A percentile compares a stretch with the other conserved stretches of the same genome.
Conservation (phyloP, 768 basidiomycete species). For the Phylloporus sp. region DNA sequence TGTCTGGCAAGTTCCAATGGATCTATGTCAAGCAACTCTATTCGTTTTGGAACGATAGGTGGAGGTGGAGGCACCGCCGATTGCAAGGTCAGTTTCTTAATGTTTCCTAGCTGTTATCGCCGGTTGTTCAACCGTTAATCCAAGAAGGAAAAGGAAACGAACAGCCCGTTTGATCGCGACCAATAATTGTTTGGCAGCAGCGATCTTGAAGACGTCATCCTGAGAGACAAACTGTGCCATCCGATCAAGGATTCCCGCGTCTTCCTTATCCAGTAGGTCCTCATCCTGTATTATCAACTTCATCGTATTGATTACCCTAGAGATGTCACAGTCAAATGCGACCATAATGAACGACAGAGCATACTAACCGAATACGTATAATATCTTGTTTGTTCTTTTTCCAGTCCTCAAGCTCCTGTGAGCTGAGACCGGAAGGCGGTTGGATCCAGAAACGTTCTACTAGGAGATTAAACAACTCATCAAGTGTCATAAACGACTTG, state of each 20-base stretch:
- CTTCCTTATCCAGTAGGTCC: constrained; percentile 51
- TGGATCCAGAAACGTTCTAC: constrained; percentile 52
- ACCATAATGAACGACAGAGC: not conserved
- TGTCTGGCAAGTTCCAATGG: constrained; percentile 65
- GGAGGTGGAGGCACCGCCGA: constrained; percentile 42
- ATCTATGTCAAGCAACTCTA: constrained; percentile 58
- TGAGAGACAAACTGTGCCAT: constrained; percentile 51
- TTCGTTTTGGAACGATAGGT: constrained; percentile 44
- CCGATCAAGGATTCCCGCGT: constrained; percentile 46
- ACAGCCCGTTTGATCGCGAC: constrained; percentile 50
- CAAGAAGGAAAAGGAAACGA: constrained; percentile 19
- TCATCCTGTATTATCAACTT: constrained; percentile 57
- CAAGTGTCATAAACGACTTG: constrained; percentile 58
- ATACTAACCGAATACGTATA: constrained; percentile 52
- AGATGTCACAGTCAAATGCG: not conserved
- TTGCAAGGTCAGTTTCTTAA: constrained; percentile 33
- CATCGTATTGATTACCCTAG: constrained; percentile 62
- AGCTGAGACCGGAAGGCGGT: constrained; percentile 44
- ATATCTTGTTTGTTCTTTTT: constrained; percentile 53
- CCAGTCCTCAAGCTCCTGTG: constrained; percentile 51
- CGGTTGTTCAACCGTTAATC: not conserved
- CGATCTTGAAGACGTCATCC: constrained; percentile 37
- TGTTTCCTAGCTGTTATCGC: constrained; percentile 31
- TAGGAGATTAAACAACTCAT: constrained; percentile 53
- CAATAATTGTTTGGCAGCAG: constrained; percentile 48